Conservation (phyloP, 148 eudicot genomes). For the Chenopodium suecicum region DNA sequence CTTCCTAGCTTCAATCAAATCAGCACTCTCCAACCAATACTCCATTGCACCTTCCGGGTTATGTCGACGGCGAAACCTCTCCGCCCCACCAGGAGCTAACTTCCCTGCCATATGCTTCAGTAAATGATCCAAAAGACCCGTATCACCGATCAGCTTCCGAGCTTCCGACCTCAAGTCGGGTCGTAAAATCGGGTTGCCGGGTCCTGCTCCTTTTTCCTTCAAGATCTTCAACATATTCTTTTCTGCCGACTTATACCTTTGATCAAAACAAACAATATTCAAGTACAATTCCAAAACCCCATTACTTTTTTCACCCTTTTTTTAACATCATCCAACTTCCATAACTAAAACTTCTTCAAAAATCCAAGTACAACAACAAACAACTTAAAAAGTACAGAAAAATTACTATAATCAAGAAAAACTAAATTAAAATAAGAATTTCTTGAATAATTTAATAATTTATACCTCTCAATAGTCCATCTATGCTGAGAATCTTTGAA, state of each 20-base stretch:
- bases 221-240: conserved; percentile 63
- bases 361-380: conserved; percentile 17
- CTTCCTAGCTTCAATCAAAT: conserved; percentile 56
- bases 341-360: neutral
- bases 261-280: neutral
- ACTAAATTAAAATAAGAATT: neutral
- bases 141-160: conserved; percentile 79
- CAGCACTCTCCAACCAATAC: conserved; percentile 91
- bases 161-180: conserved; percentile 77
- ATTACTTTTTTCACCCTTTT: neutral
- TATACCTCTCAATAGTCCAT: conserved; percentile 78
- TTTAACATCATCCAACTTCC: too few relatives aligned
- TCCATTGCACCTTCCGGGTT: conserved; percentile 92
- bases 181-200: conserved; percentile 63
- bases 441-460: neutral
- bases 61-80: conserved; percentile 78
- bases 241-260: conserved; percentile 82
- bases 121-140: conserved; percentile 86
- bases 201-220: conserved; percentile 68
- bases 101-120: conserved; percentile 93
- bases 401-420: neutral
- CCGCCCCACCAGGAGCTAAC: conserved; percentile 78
- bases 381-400: neutral
- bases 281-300: conserved; percentile 1
- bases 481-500: conserved; percentile 50